Conservation (phyloP, 2,329 filamentous ascomycete genomes). For the Didymellaceae sp. region DNA sequence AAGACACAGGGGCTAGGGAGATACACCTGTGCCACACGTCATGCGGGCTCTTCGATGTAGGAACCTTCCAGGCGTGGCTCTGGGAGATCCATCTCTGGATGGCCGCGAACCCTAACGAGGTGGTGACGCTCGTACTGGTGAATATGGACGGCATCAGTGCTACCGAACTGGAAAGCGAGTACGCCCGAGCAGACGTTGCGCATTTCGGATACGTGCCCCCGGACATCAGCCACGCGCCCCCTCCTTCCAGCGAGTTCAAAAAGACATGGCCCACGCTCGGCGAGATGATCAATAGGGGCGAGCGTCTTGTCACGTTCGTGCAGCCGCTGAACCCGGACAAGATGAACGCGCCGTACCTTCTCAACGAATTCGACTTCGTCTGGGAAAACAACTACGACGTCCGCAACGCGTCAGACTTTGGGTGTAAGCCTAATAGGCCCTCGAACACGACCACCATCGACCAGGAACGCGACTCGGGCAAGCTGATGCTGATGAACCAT, state of each 20-base stretch:
- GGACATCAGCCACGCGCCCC: constrained; percentile 59
- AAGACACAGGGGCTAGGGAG: constrained; percentile 33
- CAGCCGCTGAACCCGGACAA: constrained; percentile 53
- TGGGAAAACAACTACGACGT: constrained; percentile 76
- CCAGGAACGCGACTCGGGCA: constrained; percentile 57
- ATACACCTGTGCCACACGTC: constrained; percentile 73
- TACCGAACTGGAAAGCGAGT: constrained; percentile 58
- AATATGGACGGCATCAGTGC: constrained; percentile 67
- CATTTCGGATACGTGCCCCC: constrained; percentile 47
- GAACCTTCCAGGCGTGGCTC: constrained; percentile 68
- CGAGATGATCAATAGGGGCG: constrained; percentile 67
- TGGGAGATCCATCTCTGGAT: constrained; percentile 69
- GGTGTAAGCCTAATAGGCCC: constrained; percentile 73
- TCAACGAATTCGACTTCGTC: constrained; percentile 67
- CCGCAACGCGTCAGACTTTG: constrained; percentile 66
- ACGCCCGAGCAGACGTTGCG: constrained; percentile 58
- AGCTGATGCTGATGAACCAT: constrained; percentile 77
- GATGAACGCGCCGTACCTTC: constrained; percentile 60
- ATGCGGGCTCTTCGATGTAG: constrained; percentile 72
- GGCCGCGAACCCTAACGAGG: constrained; percentile 70
- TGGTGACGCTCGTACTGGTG: constrained; percentile 74
- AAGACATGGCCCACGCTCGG: constrained; percentile 73
- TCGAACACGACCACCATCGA: constrained; percentile 52
- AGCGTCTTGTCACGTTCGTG: constrained; percentile 71
- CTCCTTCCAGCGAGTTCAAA: constrained; percentile 54